These are phyloP conservation scores for Lentinula aciculospora DNA, from an alignment of 768 basidiomycete species.

Conservation along the genomic window DNA sequence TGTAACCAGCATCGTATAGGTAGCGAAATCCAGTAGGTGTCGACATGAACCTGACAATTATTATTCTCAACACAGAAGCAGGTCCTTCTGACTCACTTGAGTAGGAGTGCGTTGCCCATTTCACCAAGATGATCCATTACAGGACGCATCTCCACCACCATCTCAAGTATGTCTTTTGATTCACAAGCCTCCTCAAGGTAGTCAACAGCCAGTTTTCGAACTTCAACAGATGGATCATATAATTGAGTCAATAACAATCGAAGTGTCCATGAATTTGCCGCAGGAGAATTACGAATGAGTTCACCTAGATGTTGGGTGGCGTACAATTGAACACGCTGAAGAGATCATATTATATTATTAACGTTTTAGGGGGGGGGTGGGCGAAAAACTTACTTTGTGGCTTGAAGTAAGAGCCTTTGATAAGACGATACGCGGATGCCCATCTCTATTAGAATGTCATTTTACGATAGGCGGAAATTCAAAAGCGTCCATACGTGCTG, in stretches of 20 bases:
- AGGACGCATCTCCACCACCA: constrained; percentile 92
- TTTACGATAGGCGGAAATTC: constrained; percentile 8
- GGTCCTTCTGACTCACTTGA: constrained; percentile 54
- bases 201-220: constrained; percentile 85
- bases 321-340: constrained; percentile 79
- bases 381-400: constrained; percentile 53
- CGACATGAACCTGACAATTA: constrained; percentile 77
- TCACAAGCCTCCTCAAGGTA: constrained; percentile 90
- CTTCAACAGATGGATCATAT: constrained; percentile 88
- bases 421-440: constrained; percentile 88
- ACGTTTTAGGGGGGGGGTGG: too few relatives aligned
- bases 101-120: constrained; percentile 79
- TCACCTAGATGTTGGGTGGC: constrained; percentile 85
- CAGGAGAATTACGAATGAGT: constrained; percentile 61
- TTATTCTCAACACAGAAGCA: background rate
- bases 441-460: constrained; percentile 56
- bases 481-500: constrained; percentile 55
- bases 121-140: constrained; percentile 94
- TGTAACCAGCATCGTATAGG: constrained; percentile 86
- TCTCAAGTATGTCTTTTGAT: constrained; percentile 72
- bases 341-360: background rate
- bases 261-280: constrained; percentile 81
- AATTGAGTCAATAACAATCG: constrained; percentile 91
- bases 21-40: constrained; percentile 91
- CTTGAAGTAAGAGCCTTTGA: constrained; percentile 94